Percentiles rank a stretch among this genome's conserved stretches.
These are phyloP conservation scores for Blumeriella jaapii DNA, from an alignment of 2,329 filamentous ascomycete species.

Conservation along the genomic window DNA sequence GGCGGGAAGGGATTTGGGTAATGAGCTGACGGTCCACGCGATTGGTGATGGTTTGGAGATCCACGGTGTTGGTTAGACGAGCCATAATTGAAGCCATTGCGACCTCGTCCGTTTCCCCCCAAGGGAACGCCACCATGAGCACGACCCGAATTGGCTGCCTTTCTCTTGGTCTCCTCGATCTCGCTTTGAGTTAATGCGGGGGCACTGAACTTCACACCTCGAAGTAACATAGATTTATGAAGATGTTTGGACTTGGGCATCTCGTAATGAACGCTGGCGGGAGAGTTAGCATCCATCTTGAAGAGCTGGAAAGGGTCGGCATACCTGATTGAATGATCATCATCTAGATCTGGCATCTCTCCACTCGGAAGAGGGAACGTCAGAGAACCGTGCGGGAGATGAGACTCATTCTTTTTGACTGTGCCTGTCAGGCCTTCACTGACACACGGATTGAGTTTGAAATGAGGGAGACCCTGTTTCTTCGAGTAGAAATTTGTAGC, in stretches of 20 bases:
- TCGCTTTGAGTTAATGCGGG: slow-evolving; percentile 66
- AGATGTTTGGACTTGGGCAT: slow-evolving; percentile 60
- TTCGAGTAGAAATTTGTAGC: slow-evolving; percentile 85
- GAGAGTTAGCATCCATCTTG: slow-evolving; percentile 18
- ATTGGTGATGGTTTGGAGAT: slow-evolving; percentile 13
- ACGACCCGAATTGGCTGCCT: slow-evolving; percentile 54
- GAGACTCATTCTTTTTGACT: slow-evolving; percentile 70
- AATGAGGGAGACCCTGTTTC: slow-evolving; percentile 54
- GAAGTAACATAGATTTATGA: slow-evolving; percentile 91
- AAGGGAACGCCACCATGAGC: slow-evolving; percentile 59
- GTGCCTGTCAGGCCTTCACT: slow-evolving; percentile 72
- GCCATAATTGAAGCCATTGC: slow-evolving; percentile 43
- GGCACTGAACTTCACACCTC: slow-evolving; percentile 63
- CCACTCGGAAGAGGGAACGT: slow-evolving; percentile 63
- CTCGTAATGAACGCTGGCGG: slow-evolving; percentile 65
- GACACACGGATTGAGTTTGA: slow-evolving; percentile 61
- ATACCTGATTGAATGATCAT: slow-evolving; percentile 77
- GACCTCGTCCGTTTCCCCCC: slow-evolving; percentile 34
- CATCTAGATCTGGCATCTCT: slow-evolving; percentile 65
- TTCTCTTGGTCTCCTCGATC: slow-evolving; percentile 58
- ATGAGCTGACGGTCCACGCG: slow-evolving; percentile 15
- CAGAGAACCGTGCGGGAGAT: slow-evolving; percentile 75
- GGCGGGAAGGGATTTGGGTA: slow-evolving; percentile 18
- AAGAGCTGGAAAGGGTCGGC: slow-evolving; percentile 24
- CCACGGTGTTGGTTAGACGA: slow-evolving; percentile 19